Percentiles rank a stretch among this genome's conserved stretches.
Conservation (phyloP, 2,329 filamentous ascomycete genomes). For the Fusarium continuum region DNA sequence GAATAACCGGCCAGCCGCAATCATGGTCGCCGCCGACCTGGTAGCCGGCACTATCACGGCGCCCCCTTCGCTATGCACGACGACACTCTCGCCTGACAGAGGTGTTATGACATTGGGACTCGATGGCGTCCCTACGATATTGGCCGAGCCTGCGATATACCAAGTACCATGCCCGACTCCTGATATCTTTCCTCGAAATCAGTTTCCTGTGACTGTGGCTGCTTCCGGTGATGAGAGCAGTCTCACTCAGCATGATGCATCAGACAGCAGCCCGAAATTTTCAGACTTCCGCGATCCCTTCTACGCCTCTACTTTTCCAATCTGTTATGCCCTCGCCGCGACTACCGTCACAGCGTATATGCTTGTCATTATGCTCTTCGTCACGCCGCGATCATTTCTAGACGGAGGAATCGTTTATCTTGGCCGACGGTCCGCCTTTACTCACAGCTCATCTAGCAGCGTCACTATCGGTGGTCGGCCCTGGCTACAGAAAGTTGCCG, state of each 20-base stretch:
- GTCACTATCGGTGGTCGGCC: conserved; percentile 90
- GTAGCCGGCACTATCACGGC: conserved; percentile 43
- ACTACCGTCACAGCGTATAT: conserved; percentile 92
- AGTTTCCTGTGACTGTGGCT: conserved; percentile 51
- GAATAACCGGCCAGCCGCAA: conserved; percentile 39
- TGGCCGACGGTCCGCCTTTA: conserved; percentile 84
- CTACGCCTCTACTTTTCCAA: conserved; percentile 91
- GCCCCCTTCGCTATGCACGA: conserved; percentile 51
- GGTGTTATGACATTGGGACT: conserved; percentile 61
- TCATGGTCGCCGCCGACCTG: conserved; percentile 37
- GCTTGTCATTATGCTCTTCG: conserved; percentile 91
- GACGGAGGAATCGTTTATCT: conserved; percentile 85
- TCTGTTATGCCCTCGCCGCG: conserved; percentile 90
- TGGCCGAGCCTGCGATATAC: conserved; percentile 68
- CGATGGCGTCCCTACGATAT: conserved; percentile 62
- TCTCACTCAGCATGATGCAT: conserved; percentile 43
- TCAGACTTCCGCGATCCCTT: conserved; percentile 85
- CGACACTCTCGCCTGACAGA: conserved; percentile 55
- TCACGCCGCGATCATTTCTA: conserved; percentile 93
- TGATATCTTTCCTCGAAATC: conserved; percentile 33
- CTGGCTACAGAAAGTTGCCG: conserved; percentile 88
- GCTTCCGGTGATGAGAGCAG: conserved; percentile 49
- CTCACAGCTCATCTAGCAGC: conserved; percentile 79
- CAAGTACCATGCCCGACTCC: conserved; percentile 46
- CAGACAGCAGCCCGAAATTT: conserved; percentile 52